Conservation (phyloP, 2,329 filamentous ascomycete genomes). For the Paecilomyces sp. region DNA sequence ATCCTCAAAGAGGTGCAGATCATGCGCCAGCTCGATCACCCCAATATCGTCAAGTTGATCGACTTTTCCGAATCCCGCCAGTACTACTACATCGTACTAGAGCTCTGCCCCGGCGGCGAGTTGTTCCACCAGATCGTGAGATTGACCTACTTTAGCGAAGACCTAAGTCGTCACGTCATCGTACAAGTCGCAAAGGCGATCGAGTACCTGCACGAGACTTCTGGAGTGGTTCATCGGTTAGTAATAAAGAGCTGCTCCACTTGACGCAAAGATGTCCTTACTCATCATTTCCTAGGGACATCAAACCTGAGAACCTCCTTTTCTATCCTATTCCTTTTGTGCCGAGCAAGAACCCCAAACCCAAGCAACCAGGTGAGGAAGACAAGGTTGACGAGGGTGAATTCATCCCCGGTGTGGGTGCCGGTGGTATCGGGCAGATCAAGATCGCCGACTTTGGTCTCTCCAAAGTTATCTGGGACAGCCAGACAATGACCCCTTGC, state of each 20-base stretch:
- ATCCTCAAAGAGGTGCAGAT: constrained; percentile 98
- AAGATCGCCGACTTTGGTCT: constrained; percentile 98
- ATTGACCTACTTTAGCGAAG: constrained; percentile 96
- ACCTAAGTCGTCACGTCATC: constrained; percentile 90
- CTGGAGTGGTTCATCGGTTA: constrained; percentile 93
- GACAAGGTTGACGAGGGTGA: constrained; percentile 97
- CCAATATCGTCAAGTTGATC: constrained; percentile 88
- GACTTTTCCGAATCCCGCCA: constrained; percentile 90
- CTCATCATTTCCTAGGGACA: constrained; percentile 58
- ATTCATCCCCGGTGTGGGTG: constrained; percentile 71
- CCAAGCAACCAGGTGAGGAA: constrained; percentile 80
- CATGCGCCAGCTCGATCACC: constrained; percentile 93
- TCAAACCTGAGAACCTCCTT: constrained; percentile 95
- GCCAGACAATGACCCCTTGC: constrained; percentile 97
- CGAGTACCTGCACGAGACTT: constrained; percentile 89
- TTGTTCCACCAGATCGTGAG: constrained; percentile 98
- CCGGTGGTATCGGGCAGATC: constrained; percentile 87
- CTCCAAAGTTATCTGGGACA: constrained; percentile 98
- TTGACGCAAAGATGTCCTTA: constrained; percentile 14
- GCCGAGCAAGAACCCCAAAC: constrained; percentile 72
- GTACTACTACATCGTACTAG: constrained; percentile 96
- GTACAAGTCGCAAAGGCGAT: constrained; percentile 89
- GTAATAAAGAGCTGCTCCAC: constrained; percentile 19
- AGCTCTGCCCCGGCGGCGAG: constrained; percentile 90
- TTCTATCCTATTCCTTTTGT: constrained; percentile 82